Conservation (phyloP, 345 rosid species). For the Brassica rapa region DNA sequence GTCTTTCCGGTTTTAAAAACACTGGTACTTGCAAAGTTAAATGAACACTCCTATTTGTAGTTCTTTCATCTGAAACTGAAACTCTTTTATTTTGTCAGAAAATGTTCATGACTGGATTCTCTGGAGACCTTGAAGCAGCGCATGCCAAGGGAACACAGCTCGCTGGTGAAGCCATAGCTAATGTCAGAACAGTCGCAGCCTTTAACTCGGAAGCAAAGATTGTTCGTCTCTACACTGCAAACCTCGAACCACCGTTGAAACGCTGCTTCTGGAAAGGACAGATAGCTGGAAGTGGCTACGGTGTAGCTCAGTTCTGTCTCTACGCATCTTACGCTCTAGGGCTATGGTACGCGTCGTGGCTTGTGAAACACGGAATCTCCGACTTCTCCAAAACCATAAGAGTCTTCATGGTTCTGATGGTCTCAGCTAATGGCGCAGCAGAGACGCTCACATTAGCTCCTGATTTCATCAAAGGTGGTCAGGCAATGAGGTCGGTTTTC, state of each 20-base stretch:
- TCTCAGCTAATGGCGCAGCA: neutral
- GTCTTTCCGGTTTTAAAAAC: no score
- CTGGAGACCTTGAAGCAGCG: neutral
- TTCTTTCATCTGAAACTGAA: neutral
- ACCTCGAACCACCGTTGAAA: slow-evolving; percentile 1
- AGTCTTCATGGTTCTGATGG: slow-evolving; percentile 2
- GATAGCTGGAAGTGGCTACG: neutral
- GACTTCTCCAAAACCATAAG: neutral
- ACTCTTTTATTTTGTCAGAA: neutral
- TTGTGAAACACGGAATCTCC: neutral
- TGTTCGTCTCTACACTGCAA: neutral
- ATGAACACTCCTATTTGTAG: neutral
- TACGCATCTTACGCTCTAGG: slow-evolving; percentile 3
- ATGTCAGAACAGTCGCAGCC: neutral
- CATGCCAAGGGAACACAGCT: neutral
- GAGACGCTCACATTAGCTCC: neutral
- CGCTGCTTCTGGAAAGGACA: slow-evolving; percentile 4
- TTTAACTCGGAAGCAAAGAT: neutral
- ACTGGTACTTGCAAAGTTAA: no score
- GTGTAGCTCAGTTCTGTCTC: slow-evolving; percentile 2
- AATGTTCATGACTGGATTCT: slow-evolving; percentile 5
- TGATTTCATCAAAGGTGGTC: slow-evolving; percentile 1
- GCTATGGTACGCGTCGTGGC: neutral
- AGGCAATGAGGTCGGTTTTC: neutral
- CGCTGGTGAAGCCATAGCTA: slow-evolving; percentile 1